phyloP scores from a whole-genome alignment of 2,329 filamentous ascomycete species.

The Trichoderma sp. region DNA sequence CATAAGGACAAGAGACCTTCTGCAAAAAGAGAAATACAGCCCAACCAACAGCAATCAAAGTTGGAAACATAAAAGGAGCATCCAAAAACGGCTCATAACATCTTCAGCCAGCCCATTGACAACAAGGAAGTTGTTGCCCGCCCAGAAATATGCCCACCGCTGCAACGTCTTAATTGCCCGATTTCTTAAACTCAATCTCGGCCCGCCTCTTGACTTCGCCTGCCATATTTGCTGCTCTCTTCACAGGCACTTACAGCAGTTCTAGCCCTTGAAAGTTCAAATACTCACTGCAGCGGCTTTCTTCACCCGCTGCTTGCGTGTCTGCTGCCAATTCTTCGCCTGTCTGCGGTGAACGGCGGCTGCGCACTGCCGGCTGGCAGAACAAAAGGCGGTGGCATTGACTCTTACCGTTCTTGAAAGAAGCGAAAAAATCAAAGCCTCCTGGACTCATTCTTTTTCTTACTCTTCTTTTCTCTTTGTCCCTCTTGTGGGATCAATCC shows the following conservation, averaged over 20 bases:
- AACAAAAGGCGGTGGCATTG: constrained; percentile 26
- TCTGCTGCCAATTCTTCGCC: neutral
- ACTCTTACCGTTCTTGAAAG: neutral
- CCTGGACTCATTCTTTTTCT: neutral
- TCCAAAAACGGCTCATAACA: neutral
- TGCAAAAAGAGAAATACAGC: neutral
- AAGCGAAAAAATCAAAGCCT: neutral
- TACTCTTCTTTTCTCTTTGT: constrained; percentile 12
- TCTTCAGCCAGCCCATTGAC: neutral
- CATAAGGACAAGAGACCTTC: neutral
- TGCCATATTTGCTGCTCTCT: neutral
- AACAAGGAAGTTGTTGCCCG: constrained; percentile 13
- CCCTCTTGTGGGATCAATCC: constrained; percentile 3
- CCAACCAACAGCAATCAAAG: neutral
- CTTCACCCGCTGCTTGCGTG: constrained; percentile 10
- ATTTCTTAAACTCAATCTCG: neutral
- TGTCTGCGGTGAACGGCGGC: constrained; percentile 1
- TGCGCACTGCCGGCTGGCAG: constrained; percentile 17
- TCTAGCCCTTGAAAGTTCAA: neutral
- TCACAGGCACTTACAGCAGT: neutral
- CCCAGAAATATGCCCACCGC: neutral
- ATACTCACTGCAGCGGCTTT: neutral
- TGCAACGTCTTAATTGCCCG: neutral
- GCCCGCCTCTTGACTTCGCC: neutral
- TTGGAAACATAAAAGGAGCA: neutral